phyloP scores from a whole-genome alignment of 2,329 filamentous ascomycete genomes.

The Mycosphaerella sp. region DNA sequence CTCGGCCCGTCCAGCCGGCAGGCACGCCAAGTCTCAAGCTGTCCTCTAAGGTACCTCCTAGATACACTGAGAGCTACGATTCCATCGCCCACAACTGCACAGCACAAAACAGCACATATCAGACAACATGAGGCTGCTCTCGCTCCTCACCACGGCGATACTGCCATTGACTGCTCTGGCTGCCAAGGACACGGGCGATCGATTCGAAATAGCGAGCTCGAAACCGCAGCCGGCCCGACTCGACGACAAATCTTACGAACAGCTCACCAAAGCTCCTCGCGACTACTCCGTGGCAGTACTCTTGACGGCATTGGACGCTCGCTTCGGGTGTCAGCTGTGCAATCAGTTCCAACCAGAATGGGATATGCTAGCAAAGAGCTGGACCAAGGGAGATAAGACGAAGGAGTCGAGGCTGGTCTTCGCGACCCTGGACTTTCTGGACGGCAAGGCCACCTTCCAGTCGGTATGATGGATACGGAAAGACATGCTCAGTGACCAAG shows the following conservation, averaged over 20 bases:
- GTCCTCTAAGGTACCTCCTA: conserved; percentile 1
- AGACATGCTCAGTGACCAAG: neutral
- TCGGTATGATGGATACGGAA: conserved; percentile 53
- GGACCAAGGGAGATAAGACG: conserved; percentile 75
- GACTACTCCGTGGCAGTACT: conserved; percentile 80
- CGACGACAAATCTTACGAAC: conserved; percentile 65
- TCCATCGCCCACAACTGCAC: neutral
- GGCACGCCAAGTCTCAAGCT: conserved; percentile 8
- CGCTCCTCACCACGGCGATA: conserved; percentile 53
- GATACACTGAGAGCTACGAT: too few species aligned
- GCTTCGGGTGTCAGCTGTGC: conserved; percentile 81
- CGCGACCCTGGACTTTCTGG: conserved; percentile 76
- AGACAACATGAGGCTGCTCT: conserved; percentile 61
- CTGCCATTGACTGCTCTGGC: conserved; percentile 55
- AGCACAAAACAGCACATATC: conserved; percentile 3
- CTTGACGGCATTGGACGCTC: conserved; percentile 74
- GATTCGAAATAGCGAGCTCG: conserved; percentile 64
- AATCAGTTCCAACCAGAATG: conserved; percentile 91
- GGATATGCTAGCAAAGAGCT: conserved; percentile 78
- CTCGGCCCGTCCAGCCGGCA: neutral
- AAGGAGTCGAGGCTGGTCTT: conserved; percentile 69
- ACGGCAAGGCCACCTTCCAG: conserved; percentile 79
- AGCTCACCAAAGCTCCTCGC: conserved; percentile 68
- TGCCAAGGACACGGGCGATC: conserved; percentile 53
- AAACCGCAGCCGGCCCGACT: conserved; percentile 72